Conservation (phyloP, 2,329 filamentous ascomycete species). For the Cercospora beticola region DNA sequence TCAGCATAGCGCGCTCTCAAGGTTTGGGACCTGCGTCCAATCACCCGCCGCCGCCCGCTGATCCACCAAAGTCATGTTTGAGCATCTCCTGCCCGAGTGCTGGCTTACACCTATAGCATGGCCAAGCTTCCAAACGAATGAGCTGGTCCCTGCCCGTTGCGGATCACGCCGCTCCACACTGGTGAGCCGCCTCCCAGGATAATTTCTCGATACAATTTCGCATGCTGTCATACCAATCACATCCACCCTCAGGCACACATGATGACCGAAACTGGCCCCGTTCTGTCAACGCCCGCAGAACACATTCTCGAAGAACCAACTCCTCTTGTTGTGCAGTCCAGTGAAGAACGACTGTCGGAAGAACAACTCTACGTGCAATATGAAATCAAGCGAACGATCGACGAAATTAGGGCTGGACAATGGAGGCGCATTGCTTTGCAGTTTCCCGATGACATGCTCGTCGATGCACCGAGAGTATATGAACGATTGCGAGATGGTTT, state of each 20-base stretch:
- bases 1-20: not conserved
- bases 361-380: constrained; percentile 75
- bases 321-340: constrained; percentile 38
- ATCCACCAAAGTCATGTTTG: not conserved
- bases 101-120: not conserved
- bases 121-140: not conserved
- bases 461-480: constrained; percentile 78
- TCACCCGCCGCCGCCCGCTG: not conserved
- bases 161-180: constrained; percentile 2
- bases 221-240: constrained; percentile 9
- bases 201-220: constrained; percentile 8
- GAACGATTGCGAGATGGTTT: constrained; percentile 61
- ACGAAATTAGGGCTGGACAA: constrained; percentile 68
- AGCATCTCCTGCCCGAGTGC: not conserved
- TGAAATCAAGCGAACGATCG: constrained; percentile 77
- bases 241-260: not conserved
- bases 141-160: not conserved
- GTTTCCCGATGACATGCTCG: constrained; percentile 90
- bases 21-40: not conserved
- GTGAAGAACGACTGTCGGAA: constrained; percentile 51
- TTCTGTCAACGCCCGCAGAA: constrained; percentile 63
- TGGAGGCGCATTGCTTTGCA: constrained; percentile 85
- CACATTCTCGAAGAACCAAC: constrained; percentile 59
- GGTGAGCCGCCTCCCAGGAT: not conserved
- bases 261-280: constrained; percentile 46